Evolutionary conservation across 169 alveolate genomes (phyloP).

Genomic region (Eimeria sp.): DNA sequence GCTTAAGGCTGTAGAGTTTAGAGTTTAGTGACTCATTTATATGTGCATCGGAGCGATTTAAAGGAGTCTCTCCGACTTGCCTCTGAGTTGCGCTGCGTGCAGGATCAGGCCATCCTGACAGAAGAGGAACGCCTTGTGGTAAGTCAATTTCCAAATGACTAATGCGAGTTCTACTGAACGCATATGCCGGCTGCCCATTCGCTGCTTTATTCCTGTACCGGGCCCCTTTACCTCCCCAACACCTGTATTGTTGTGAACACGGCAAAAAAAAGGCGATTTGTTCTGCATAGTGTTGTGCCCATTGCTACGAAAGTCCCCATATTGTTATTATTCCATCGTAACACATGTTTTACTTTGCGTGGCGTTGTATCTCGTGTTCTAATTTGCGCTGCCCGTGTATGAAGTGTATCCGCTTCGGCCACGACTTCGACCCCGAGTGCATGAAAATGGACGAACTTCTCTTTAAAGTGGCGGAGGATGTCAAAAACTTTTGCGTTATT

Average conservation of each 20-base stretch:
- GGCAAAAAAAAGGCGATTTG: no score
- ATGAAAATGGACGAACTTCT: slow-evolving; percentile 99
- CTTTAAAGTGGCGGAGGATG: slow-evolving; percentile 97
- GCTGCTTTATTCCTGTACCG: background rate
- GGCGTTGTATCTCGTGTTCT: background rate
- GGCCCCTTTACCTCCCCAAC: background rate
- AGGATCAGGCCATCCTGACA: slow-evolving; percentile 97
- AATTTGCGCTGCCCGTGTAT: background rate
- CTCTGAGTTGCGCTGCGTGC: background rate
- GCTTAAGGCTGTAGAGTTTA: no score
- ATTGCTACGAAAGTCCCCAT: background rate
- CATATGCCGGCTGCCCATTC: background rate
- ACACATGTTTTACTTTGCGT: slow-evolving; percentile 14
- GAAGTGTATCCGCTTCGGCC: slow-evolving; percentile 98
- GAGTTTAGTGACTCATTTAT: no score
- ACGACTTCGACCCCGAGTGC: slow-evolving; percentile 98
- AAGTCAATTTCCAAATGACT: background rate
- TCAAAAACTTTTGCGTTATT: slow-evolving; percentile 97
- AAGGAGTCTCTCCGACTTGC: background rate
- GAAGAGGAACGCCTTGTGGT: slow-evolving; percentile 98
- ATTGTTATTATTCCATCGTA: background rate
- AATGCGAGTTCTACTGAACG: background rate
- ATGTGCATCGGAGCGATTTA: no score
- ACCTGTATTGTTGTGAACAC: background rate
- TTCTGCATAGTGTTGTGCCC: background rate